Conservation (phyloP, 805 yeast species). For the Cyberlindnera misumaiensis region DNA sequence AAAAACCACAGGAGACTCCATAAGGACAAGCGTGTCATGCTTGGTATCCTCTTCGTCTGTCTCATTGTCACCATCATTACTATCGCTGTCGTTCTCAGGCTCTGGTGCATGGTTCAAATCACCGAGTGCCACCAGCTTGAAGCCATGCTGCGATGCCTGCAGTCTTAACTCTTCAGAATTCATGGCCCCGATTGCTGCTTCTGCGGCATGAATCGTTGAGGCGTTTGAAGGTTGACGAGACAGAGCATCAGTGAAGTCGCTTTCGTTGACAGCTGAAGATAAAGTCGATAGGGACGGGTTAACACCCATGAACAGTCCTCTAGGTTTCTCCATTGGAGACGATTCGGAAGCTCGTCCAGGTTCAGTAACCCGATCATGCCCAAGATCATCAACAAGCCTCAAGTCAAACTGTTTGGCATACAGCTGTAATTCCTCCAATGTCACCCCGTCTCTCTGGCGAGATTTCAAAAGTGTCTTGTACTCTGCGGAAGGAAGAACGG, state of each 20-base stretch:
- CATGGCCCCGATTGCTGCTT: conserved; percentile 1
- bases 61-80: conserved; percentile 12
- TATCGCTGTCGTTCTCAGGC: conserved; percentile 6
- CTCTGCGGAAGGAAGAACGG: conserved; percentile 39
- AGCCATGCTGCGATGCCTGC: conserved; percentile 17
- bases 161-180: conserved; percentile 15
- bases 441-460: conserved; percentile 18
- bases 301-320: not conserved
- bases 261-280: conserved; percentile 21
- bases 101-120: conserved; percentile 1
- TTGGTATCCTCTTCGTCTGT: conserved; percentile 9
- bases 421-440: conserved; percentile 26
- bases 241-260: conserved; percentile 26
- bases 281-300: conserved; percentile 21
- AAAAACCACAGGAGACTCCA: conserved; percentile 1
- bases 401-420: conserved; percentile 30
- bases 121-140: conserved; percentile 8
- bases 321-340: not conserved
- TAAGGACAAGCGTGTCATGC: conserved; percentile 10
- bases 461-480: conserved; percentile 30
- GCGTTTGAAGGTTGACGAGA: conserved; percentile 21
- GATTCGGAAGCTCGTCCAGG: not conserved
- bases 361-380: not conserved
- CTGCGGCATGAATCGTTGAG: conserved; percentile 18
- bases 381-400: conserved; percentile 25